A percentile compares a stretch with the other conserved stretches of the same genome.
These are phyloP conservation scores for Actinidia arguta DNA, from an alignment of 179 eudicot genomes.

Conservation along the genomic window DNA sequence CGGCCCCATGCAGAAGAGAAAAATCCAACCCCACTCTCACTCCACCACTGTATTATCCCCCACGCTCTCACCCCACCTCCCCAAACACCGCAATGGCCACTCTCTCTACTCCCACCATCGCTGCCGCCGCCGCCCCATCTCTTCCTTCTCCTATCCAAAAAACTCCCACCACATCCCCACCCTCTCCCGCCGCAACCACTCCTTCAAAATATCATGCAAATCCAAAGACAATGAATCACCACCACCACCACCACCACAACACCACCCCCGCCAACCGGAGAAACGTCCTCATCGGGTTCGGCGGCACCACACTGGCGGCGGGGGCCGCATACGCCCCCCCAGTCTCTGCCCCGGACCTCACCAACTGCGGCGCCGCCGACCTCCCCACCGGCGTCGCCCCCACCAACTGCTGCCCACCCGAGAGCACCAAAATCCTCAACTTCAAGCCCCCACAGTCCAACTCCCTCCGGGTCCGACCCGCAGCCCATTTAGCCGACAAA, in stretches of 20 bases:
- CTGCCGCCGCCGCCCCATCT: constrained; percentile 21
- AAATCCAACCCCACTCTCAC: too few species aligned
- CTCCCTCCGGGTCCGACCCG: constrained; percentile 57
- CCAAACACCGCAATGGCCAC: constrained; percentile 23
- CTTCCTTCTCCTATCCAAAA: constrained; percentile 8
- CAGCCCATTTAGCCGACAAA: constrained; percentile 67
- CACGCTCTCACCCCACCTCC: neutral
- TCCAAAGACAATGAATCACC: constrained; percentile 8
- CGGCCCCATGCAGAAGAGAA: too few species aligned
- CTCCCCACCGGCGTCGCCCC: constrained; percentile 43
- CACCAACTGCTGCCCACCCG: constrained; percentile 75
- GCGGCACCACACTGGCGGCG: constrained; percentile 63
- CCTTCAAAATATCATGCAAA: constrained; percentile 28
- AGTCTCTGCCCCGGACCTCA: constrained; percentile 45
- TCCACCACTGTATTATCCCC: too few species aligned
- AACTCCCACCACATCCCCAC: neutral
- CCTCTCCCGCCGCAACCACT: neutral
- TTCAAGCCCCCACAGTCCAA: constrained; percentile 43
- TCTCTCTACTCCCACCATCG: constrained; percentile 25
- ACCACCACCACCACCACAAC: neutral
- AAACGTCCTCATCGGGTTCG: constrained; percentile 61
- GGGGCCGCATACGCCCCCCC: constrained; percentile 56
- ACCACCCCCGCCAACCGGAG: constrained; percentile 36
- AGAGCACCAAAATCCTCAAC: constrained; percentile 37
- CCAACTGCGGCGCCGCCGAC: constrained; percentile 60